Conservation (phyloP, 192 early-diverging fungal species). For the Linnemannia exigua region DNA sequence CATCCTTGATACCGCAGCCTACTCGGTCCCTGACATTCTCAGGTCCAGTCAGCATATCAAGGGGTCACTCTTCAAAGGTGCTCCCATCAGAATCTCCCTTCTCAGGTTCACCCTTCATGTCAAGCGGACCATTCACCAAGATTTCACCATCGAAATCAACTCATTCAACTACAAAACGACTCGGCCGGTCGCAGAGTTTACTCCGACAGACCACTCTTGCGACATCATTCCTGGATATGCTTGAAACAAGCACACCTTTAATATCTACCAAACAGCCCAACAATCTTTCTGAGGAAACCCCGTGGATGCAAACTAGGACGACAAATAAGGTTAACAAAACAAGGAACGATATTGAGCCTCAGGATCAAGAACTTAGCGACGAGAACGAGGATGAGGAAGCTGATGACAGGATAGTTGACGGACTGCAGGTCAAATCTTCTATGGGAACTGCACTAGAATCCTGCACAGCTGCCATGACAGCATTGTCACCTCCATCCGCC, state of each 20-base stretch:
- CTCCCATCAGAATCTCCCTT: neutral
- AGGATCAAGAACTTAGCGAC: neutral
- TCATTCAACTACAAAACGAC: neutral
- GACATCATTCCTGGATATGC: neutral
- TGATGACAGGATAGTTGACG: neutral
- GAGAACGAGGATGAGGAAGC: neutral
- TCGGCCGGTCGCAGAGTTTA: slow-evolving; percentile 4
- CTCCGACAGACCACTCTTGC: slow-evolving; percentile 16
- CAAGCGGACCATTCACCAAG: neutral
- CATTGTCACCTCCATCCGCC: slow-evolving; percentile 16
- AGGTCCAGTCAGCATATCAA: neutral
- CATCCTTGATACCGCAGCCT: neutral
- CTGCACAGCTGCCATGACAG: slow-evolving; percentile 23
- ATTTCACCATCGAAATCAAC: neutral
- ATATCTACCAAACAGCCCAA: neutral
- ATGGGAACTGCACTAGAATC: neutral
- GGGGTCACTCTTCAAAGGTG: neutral
- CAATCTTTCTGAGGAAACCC: neutral
- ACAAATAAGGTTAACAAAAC: neutral
- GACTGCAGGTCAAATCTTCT: neutral
- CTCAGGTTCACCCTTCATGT: neutral
- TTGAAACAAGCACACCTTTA: neutral
- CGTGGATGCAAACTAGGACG: neutral
- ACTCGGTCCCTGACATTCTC: slow-evolving; percentile 1
- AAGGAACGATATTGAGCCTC: neutral